Percentiles rank a stretch among this genome's conserved stretches.
phyloP scores from a whole-genome alignment of 2,329 filamentous ascomycete genomes.

The Neonectria ditissima region DNA sequence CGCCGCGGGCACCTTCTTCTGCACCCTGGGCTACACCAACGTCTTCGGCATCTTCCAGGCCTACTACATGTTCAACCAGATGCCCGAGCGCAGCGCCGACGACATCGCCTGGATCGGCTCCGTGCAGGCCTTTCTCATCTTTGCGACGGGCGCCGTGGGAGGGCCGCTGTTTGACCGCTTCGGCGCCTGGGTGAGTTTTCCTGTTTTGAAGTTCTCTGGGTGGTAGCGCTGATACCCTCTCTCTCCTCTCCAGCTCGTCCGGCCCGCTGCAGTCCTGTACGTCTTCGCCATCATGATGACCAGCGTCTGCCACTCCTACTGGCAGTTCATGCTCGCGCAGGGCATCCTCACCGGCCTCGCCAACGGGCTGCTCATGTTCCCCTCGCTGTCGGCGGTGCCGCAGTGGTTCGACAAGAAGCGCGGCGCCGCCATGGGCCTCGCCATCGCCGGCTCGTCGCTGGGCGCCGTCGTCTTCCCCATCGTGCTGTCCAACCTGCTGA shows the following conservation, averaged over 20 bases:
- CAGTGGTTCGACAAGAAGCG: not conserved
- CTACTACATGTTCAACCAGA: constrained; percentile 43
- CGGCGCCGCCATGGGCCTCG: constrained; percentile 1
- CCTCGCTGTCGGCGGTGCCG: not conserved
- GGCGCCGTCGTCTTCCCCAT: constrained; percentile 58
- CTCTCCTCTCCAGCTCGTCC: no score
- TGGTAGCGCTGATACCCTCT: no score
- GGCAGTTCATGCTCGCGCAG: constrained; percentile 5
- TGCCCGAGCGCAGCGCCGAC: constrained; percentile 37
- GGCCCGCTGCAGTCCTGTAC: constrained; percentile 47
- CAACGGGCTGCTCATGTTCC: constrained; percentile 4
- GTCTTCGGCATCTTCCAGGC: constrained; percentile 45
- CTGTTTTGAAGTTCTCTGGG: no score
- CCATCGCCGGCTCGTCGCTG: constrained; percentile 27
- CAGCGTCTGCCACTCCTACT: constrained; percentile 35
- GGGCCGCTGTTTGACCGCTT: constrained; percentile 58
- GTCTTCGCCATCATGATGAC: constrained; percentile 56
- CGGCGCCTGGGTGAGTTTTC: constrained; percentile 49
- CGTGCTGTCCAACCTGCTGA: constrained; percentile 59
- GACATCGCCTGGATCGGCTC: constrained; percentile 46
- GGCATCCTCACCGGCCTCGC: constrained; percentile 3
- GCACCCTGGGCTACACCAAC: constrained; percentile 44
- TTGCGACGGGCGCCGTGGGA: constrained; percentile 47
- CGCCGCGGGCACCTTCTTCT: constrained; percentile 40
- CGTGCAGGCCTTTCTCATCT: constrained; percentile 41